Conservation (phyloP, 2,329 filamentous ascomycete genomes). For the Scopulariopsis brevicaulis region DNA sequence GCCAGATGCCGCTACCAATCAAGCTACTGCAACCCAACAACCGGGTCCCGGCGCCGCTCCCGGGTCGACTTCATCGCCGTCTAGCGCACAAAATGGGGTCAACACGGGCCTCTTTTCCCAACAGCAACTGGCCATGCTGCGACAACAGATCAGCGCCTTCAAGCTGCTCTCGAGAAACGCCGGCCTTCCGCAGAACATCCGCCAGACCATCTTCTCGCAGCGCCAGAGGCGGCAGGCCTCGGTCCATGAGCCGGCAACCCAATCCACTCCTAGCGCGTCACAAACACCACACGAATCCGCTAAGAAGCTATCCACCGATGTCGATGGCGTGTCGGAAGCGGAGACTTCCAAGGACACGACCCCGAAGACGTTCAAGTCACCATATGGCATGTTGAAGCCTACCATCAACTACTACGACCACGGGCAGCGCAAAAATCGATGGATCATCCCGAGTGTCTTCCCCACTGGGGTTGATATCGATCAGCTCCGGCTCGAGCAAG, state of each 20-base stretch:
- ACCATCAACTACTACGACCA: conserved; percentile 74
- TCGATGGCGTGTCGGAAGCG: conserved; percentile 18
- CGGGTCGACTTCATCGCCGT: conserved; percentile 6
- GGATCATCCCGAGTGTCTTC: conserved; percentile 78
- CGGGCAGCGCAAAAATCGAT: conserved; percentile 60
- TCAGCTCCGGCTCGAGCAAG: conserved; percentile 73
- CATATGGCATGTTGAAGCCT: conserved; percentile 46
- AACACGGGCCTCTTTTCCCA: conserved; percentile 55
- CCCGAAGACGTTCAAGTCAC: conserved; percentile 67
- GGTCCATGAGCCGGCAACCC: not conserved
- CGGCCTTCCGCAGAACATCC: conserved; percentile 65
- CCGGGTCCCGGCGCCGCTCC: not conserved
- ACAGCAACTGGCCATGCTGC: conserved; percentile 68
- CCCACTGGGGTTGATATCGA: conserved; percentile 83
- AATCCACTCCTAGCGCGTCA: conserved; percentile 17
- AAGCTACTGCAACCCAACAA: conserved; percentile 9
- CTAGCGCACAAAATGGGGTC: conserved; percentile 11
- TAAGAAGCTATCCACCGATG: conserved; percentile 3
- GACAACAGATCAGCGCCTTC: conserved; percentile 84
- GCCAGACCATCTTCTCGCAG: conserved; percentile 72
- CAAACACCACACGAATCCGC: conserved; percentile 11
- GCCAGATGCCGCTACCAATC: conserved; percentile 14
- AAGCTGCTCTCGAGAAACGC: conserved; percentile 82
- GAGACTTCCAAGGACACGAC: conserved; percentile 31
- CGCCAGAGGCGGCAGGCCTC: conserved; percentile 47